Conservation (phyloP, 1,284 basidiomycete species). For the Fomitiporia mediterranea region DNA sequence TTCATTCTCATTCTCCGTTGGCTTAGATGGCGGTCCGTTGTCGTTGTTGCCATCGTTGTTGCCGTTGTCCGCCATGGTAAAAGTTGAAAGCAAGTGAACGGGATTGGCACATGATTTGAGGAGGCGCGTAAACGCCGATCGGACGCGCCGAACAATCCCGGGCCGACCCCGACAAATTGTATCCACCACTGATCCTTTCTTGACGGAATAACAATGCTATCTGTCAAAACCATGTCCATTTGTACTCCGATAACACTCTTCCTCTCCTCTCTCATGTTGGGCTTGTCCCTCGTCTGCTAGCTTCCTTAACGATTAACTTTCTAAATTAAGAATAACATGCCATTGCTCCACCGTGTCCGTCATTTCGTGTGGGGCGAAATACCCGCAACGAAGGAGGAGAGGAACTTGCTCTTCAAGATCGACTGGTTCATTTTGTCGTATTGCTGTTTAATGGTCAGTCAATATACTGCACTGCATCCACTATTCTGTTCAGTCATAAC, state of each 20-base stretch:
- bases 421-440: constrained; percentile 66
- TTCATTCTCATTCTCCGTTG: too few species aligned
- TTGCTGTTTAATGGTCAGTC: constrained; percentile 60
- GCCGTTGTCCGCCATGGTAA: constrained; percentile 2
- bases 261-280: too few species aligned
- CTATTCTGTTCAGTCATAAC: background rate
- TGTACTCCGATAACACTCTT: too few species aligned
- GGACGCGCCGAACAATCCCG: background rate
- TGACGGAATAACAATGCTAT: too few species aligned
- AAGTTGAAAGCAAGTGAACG: background rate
- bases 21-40: too few species aligned
- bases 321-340: too few species aligned
- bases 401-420: constrained; percentile 49
- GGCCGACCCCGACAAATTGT: too few species aligned
- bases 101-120: background rate
- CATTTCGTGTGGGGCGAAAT: constrained; percentile 33
- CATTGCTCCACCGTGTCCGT: constrained; percentile 12
- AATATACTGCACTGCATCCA: background rate
- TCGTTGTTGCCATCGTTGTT: background rate
- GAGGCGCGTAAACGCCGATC: background rate
- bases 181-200: too few species aligned
- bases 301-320: too few species aligned
- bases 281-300: too few species aligned
- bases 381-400: constrained; percentile 38
- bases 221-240: too few species aligned